Evolutionary conservation across 805 yeast genomes (phyloP), one percentile per base, ranked within the genome.

Genomic region (Saccharomycopsis fermentans): DNA sequence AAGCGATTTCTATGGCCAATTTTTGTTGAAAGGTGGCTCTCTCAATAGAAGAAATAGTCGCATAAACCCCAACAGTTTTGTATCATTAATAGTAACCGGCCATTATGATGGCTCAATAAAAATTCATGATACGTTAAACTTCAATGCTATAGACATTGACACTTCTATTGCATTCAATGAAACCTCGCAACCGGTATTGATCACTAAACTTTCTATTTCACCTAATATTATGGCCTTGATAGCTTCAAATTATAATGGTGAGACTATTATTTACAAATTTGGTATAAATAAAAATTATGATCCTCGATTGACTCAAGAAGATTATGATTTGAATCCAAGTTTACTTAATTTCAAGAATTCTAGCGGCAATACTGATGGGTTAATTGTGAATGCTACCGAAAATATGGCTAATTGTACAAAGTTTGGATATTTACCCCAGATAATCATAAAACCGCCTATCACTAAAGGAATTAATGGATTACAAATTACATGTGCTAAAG

Each of bases 21-120:
- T 80, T 8, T 70, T 90, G 4, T 73, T 91, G 37, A 78, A 76
- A 57, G 99, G 99, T 54, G 99, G 99, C 4, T 71, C 71, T 59
- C 32, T n/a, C 24, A 83, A 79, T 37, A 70, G 74, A 24, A 76
- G 87, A 47, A 43, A 43, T 43, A 43, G 50, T 21, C 50, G 26
- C 9, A 21, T 43, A 4, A 43, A 43, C 14, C 21, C 21, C 26
- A 43, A 29, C 26, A 43, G 24, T 21, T 43, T 21, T 43, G 50
- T 43, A 14, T 80, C 84, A 2, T 80, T 80, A 12, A 73, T 91
- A 48, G 83, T 90, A 1, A 84, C 96, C 0, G 98, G 97, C 0
- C 96, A 94, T 67, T 80, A 83, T 37, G 86, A 86, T 68, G 98
- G 97, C 0, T 79, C 84, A 37, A 81, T 94, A 0, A 77, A 97